Evolutionary conservation across 257 asterid species (phyloP), one percentile per base, ranked within the genome.

Genomic region (Petunia axillaris): DNA sequence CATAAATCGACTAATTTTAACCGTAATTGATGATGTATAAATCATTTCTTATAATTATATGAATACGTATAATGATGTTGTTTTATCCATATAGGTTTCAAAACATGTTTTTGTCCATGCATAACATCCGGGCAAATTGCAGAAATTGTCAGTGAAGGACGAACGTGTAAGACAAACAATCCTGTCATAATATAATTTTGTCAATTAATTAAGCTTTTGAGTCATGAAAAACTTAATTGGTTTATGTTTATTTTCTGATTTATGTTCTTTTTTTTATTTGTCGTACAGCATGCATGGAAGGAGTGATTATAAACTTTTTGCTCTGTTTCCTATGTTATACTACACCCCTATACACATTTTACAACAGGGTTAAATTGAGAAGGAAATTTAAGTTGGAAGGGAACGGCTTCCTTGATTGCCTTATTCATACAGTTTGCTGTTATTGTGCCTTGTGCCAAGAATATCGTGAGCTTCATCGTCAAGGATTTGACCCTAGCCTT

Each of bases 391-490:
- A 83, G 67, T 66, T 86, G 50, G 80, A 59, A 59, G 89, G 87
- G 64, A 75, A 68, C 75, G 39, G 25, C 5, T 79, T 35, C n/a
- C 71, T 60, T 3, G 89, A 86, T 83, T 86, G 82, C 79, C 64
- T 86, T 39, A 57, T 71, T 75, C 86, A 83, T 83, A 14, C 48
- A 62, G 25, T 75, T 36, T 83, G 86, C 8, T 43, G 55, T 77
- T 57, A 2, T 55, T 84, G 87, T 74, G 85, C 87, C 2, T 78
- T 86, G 7, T 86, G 89, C 25, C 89, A 86, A 86, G 87, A 81
- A 59, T 83, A 86, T 65, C 82, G 85, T 1, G 85, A 86, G 80
- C 89, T 83, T 15, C 76, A 86, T 62, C 81, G 70, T 79, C 87
- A 66, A 11, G 89, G 89, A 60, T 83, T 71, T 37, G 87, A 86